These are phyloP conservation scores for Arctostaphylos glauca DNA, from an alignment of 148 eudicot genomes.

Conservation along the genomic window DNA sequence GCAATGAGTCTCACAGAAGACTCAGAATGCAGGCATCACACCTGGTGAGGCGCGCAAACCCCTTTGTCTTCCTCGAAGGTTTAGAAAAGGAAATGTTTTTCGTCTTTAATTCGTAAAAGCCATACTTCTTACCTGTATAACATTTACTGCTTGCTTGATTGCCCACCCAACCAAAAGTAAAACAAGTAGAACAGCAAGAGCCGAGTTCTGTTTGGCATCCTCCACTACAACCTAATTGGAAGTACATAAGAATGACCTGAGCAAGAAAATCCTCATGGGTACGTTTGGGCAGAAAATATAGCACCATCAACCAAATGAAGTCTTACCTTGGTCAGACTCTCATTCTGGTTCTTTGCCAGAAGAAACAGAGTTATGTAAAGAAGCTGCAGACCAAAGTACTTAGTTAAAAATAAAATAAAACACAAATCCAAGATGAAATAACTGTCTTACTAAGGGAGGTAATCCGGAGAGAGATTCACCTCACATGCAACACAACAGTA, in stretches of 20 bases:
- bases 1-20: no score
- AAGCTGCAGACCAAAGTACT: slow-evolving; percentile 44
- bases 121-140: slow-evolving; percentile 65
- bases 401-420: no score
- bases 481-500: slow-evolving; percentile 96
- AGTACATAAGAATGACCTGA: not conserved
- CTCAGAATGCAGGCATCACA: no score
- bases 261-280: slow-evolving; percentile 7
- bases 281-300: slow-evolving; percentile 9
- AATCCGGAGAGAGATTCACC: slow-evolving; percentile 34
- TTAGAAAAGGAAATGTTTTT: no score
- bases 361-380: slow-evolving; percentile 80
- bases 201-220: slow-evolving; percentile 49
- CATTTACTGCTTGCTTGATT: slow-evolving; percentile 76
- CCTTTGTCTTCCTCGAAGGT: not conserved
- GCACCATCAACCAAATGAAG: slow-evolving; percentile 8
- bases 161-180: slow-evolving; percentile 74
- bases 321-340: slow-evolving; percentile 57
- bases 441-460: not conserved
- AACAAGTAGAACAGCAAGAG: slow-evolving; percentile 45
- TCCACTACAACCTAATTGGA: slow-evolving; percentile 51
- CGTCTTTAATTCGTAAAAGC: not conserved
- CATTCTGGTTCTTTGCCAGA: slow-evolving; percentile 66
- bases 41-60: no score
- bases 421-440: not conserved